A percentile compares a stretch with the other conserved stretches of the same genome.
Evolutionary conservation across 1,139 yeast species (phyloP).

Genomic region (Geotrichum aggregatum): DNA sequence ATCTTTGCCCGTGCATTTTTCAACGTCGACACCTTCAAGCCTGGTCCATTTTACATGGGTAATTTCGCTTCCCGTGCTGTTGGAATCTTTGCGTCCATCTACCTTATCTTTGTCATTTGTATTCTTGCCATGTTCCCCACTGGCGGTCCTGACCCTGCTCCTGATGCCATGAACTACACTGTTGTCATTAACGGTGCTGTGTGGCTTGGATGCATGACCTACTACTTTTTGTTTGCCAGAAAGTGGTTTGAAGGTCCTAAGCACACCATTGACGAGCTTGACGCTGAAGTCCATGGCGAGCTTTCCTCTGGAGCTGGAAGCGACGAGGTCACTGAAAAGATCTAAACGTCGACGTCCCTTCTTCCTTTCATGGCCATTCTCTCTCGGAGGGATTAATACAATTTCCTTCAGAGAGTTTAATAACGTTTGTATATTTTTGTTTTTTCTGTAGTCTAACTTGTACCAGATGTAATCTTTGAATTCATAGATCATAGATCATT

Average conservation of each 20-base stretch:
- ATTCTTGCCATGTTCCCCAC: slow-evolving; percentile 58
- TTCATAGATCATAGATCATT: too few relatives aligned
- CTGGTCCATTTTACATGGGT: slow-evolving; percentile 65
- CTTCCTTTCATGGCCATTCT: too few relatives aligned
- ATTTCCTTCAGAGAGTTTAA: too few relatives aligned
- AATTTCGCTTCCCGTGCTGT: slow-evolving; percentile 41
- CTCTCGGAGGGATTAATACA: too few relatives aligned
- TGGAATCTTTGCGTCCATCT: slow-evolving; percentile 31
- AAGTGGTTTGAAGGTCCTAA: slow-evolving; percentile 64
- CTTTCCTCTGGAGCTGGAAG: not conserved
- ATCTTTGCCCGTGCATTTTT: slow-evolving; percentile 44
- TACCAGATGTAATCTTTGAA: too few relatives aligned
- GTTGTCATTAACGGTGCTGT: slow-evolving; percentile 58
- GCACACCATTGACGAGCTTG: slow-evolving; percentile 45
- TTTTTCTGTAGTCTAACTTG: too few relatives aligned
- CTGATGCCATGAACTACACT: slow-evolving; percentile 60
- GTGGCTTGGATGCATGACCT: slow-evolving; percentile 47
- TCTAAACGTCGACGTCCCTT: too few relatives aligned
- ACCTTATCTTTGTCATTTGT: slow-evolving; percentile 55
- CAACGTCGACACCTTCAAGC: slow-evolving; percentile 50
- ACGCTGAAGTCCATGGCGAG: slow-evolving; percentile 27
- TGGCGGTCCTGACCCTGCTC: slow-evolving; percentile 47
- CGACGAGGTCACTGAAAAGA: not conserved
- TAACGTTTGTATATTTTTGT: too few relatives aligned
- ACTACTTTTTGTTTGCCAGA: slow-evolving; percentile 52